phyloP scores from a whole-genome alignment of 2,329 filamentous ascomycete species.

The Colletotrichum limetticola region DNA sequence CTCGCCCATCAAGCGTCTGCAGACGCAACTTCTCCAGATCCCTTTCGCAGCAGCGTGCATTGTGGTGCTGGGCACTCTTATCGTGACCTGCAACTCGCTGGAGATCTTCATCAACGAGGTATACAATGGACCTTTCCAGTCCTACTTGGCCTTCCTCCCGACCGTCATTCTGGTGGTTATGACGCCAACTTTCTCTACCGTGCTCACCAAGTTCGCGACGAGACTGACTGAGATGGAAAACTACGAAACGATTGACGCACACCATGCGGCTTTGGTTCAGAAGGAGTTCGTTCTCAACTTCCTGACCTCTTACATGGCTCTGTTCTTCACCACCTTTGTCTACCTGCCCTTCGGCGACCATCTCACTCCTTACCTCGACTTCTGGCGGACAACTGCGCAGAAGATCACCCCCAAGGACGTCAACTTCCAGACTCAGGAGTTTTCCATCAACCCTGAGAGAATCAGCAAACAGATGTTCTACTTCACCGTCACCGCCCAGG shows the following conservation, averaged over 20 bases:
- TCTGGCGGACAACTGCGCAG: conserved; percentile 80
- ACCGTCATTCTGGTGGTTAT: conserved; percentile 86
- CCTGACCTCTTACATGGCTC: conserved; percentile 92
- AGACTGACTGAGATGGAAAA: conserved; percentile 87
- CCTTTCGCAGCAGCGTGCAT: conserved; percentile 85
- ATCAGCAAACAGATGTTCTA: conserved; percentile 94
- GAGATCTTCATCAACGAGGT: conserved; percentile 97
- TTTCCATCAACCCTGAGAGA: conserved; percentile 84
- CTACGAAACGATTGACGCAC: conserved; percentile 86
- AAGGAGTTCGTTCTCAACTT: conserved; percentile 98
- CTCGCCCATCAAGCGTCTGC: conserved; percentile 77
- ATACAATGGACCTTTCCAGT: conserved; percentile 89
- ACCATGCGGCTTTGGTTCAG: conserved; percentile 85
- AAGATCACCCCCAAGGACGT: conserved; percentile 82
- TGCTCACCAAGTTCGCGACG: conserved; percentile 82
- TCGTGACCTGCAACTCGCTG: conserved; percentile 87
- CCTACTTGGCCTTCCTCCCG: conserved; percentile 86
- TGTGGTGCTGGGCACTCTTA: conserved; percentile 80
- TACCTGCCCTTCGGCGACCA: conserved; percentile 91
- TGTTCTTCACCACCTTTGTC: conserved; percentile 93
- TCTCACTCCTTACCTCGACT: conserved; percentile 85
- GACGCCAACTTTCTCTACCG: conserved; percentile 80
- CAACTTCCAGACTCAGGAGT: conserved; percentile 72
- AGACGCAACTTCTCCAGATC: conserved; percentile 82
- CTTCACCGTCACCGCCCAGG: conserved; percentile 92